Base-by-base conservation (phyloP, 2,329 filamentous ascomycete genomes). In the Graphiopsis chlorocephala region DNA sequence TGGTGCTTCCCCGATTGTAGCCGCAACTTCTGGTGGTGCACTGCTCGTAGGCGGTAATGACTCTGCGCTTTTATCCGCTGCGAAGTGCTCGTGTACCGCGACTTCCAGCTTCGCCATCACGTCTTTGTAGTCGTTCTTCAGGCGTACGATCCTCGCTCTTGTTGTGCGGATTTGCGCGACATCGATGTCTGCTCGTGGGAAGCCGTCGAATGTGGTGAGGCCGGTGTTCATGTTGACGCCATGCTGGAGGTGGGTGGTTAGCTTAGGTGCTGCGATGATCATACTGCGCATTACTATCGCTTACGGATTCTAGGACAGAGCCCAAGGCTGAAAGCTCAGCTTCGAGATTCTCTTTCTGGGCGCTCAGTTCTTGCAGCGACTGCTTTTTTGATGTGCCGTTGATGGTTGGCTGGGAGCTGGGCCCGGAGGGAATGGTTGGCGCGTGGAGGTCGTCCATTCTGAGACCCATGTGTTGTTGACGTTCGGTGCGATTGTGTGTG, bases 91-190 rank as follows among this genome's bases (percentile, higher is more conserved):
- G 75, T 98, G 92, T n/a, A 99, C 84, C 55, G 88, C 88, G 73
- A 89, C 89, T 77, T 98, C 95, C 70, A 98, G 89, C 65, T 85
- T 82, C 65, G 80, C 80, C 93, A 98, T 97, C 50, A 97, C 80
- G 45, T 88, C 87, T 76, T 96, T 97, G 81, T 97, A 94, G 78
- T 99, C 95, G 75, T 97, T 98, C 69, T 91, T 89, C 45, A 98
- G 84, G 70, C 89, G 84, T 70, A 98, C 95, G 70, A 99, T 97
- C 66, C 91, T 88, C 29, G 93, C 86, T 77, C 95, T 86, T 42
- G 93, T 97, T n/a, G 92, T 97, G 67, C 95, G 91, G 75, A 99
- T 95, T 80, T 97, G 94, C 28, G 95, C 90, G 68, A 99, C 90
- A 77, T 99, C 95, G 68, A 99, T 89, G 78, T 99, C 95, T 72